A percentile compares a stretch with the other conserved stretches of the same genome.
Evolutionary conservation across 352 stramenopile genomes (phyloP).

Genomic region (Phytopythium delawarense): DNA sequence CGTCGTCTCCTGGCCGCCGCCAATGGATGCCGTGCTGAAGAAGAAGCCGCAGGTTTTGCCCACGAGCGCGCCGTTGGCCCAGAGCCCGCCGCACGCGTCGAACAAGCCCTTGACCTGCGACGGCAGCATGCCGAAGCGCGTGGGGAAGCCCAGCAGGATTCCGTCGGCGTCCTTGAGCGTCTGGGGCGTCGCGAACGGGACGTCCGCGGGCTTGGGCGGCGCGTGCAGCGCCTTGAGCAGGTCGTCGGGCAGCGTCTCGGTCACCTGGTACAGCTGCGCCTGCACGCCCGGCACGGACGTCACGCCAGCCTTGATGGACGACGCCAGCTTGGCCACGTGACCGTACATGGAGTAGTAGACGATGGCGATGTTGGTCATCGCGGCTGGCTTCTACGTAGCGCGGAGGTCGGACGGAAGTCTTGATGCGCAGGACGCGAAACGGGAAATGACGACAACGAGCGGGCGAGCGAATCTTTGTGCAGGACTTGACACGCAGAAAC

Average conservation of each 20-base stretch:
- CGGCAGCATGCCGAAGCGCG: slow-evolving; percentile 71
- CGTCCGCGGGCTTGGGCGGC: slow-evolving; percentile 43
- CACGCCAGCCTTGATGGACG: slow-evolving; percentile 58
- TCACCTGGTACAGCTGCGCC: slow-evolving; percentile 58
- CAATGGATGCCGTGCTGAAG: slow-evolving; percentile 58
- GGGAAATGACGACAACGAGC: background rate
- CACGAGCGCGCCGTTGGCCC: slow-evolving; percentile 58
- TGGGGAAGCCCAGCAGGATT: slow-evolving; percentile 80
- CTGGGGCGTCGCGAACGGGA: slow-evolving; percentile 50
- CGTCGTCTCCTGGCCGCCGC: slow-evolving; percentile 83
- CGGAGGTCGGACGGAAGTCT: background rate
- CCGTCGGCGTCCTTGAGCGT: slow-evolving; percentile 70
- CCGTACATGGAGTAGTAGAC: slow-evolving; percentile 86
- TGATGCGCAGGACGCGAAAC: background rate
- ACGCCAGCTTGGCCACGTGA: slow-evolving; percentile 67
- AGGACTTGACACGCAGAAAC: too few relatives aligned
- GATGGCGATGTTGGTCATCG: slow-evolving; percentile 64
- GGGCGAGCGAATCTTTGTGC: too few relatives aligned
- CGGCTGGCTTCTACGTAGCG: background rate
- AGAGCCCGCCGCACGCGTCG: slow-evolving; percentile 73
- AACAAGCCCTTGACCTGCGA: slow-evolving; percentile 85
- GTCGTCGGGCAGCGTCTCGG: slow-evolving; percentile 73
- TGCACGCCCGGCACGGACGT: slow-evolving; percentile 45
- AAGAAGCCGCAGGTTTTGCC: slow-evolving; percentile 84
- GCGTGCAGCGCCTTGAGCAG: slow-evolving; percentile 69